Percentiles rank a stretch among this genome's conserved stretches.
phyloP scores from a whole-genome alignment of 1,284 basidiomycete genomes.

The Ceratorhiza oryzae-sativae region DNA sequence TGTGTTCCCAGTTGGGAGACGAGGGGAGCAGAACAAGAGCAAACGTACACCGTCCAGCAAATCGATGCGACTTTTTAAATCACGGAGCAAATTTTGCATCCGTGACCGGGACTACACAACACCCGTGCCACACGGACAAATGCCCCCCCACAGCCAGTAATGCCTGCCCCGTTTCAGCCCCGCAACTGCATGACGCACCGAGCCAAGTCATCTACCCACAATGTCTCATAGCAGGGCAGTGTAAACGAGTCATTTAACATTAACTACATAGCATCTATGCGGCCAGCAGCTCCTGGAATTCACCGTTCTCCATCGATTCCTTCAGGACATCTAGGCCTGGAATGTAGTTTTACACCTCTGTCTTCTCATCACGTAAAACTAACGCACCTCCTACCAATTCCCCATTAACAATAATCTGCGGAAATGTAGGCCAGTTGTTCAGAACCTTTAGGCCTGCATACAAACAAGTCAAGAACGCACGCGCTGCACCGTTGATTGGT shows the following conservation, averaged over 20 bases:
- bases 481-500: not conserved
- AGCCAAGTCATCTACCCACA: slow-evolving; percentile 10
- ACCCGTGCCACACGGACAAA: too few relatives aligned
- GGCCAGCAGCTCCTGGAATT: slow-evolving; percentile 52
- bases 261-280: not conserved
- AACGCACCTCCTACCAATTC: slow-evolving; percentile 69
- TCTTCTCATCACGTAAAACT: slow-evolving; percentile 51
- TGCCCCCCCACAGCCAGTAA: slow-evolving; percentile 27
- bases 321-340: slow-evolving; percentile 63
- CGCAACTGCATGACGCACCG: slow-evolving; percentile 19
- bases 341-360: slow-evolving; percentile 44
- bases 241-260: not conserved
- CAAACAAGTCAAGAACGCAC: not conserved
- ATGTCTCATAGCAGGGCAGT: not conserved
- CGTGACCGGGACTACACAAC: slow-evolving; percentile 6
- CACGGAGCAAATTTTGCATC: slow-evolving; percentile 10
- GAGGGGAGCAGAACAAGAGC: slow-evolving; percentile 4
- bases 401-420: slow-evolving; percentile 69
- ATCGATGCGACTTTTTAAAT: slow-evolving; percentile 8
- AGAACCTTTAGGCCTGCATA: slow-evolving; percentile 61
- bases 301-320: slow-evolving; percentile 64
- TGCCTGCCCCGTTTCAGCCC: not conserved
- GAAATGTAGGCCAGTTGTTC: slow-evolving; percentile 74
- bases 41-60: not conserved
- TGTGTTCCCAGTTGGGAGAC: not conserved